A percentile compares a stretch with the other conserved stretches of the same genome.
These are phyloP conservation scores for Chlamydomonas eustigma DNA, from an alignment of 139 green algal species.

Conservation along the genomic window DNA sequence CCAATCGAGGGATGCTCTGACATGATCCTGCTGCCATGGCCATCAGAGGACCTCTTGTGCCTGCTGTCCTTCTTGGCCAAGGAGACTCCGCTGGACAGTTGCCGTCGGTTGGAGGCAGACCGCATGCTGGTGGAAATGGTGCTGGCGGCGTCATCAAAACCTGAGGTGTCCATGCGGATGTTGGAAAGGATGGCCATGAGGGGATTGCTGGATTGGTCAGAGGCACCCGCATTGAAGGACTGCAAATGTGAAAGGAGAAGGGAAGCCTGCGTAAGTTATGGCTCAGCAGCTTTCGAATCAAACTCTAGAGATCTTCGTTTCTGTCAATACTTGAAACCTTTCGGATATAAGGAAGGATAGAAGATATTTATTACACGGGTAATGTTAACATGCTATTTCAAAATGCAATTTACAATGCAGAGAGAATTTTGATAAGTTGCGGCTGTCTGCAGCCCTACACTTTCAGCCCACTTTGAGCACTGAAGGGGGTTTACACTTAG, in stretches of 20 bases:
- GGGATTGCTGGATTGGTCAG: not conserved
- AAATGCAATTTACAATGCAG: no score
- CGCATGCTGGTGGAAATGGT: no score
- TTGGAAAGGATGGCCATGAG: not conserved
- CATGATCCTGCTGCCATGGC: not conserved
- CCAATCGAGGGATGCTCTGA: not conserved
- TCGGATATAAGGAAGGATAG: no score
- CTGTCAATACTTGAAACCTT: no score
- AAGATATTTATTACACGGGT: no score
- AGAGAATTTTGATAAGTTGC: no score
- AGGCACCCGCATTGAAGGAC: not conserved
- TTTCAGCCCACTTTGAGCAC: no score
- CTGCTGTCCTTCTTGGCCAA: not conserved
- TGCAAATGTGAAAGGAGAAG: not conserved
- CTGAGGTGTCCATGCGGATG: not conserved
- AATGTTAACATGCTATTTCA: no score
- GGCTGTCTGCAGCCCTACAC: no score
- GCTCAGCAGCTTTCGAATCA: no score
- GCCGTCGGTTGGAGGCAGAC: not conserved
- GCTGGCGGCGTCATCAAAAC: not conserved
- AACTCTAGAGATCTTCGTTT: no score
- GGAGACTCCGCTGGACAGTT: not conserved
- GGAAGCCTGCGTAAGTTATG: not conserved
- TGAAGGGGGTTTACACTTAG: no score
- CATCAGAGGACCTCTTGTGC: not conserved